Percentiles rank a stretch among this genome's conserved stretches.
Conservation (phyloP, 139 green algal genomes). For the Coelastrella sp. region DNA sequence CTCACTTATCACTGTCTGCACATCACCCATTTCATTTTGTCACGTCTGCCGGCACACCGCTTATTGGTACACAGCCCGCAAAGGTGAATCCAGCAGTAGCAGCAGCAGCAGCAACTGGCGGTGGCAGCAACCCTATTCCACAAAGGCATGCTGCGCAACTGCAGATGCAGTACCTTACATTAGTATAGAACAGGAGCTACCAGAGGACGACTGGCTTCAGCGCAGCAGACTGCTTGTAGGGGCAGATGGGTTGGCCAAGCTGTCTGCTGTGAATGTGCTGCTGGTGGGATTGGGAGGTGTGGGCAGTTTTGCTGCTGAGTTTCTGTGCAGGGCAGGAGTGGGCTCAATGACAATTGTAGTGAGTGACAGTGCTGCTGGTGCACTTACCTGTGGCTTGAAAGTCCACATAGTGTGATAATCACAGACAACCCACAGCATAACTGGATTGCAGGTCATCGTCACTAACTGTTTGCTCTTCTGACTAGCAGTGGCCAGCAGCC, state of each 20-base stretch:
- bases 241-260: conserved; percentile 21
- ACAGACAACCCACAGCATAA: conserved; percentile 35
- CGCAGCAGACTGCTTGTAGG: conserved; percentile 61
- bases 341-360: conserved; percentile 57
- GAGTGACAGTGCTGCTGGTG: conserved; percentile 6
- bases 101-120: neutral
- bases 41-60: too few species aligned
- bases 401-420: too few species aligned
- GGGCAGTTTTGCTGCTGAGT: conserved; percentile 66
- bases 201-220: conserved; percentile 51
- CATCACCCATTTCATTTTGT: too few species aligned
- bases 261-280: conserved; percentile 58
- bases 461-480: too few species aligned
- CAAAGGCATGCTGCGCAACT: neutral
- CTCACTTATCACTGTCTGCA: neutral
- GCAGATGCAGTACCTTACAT: neutral
- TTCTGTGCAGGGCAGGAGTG: conserved; percentile 61
- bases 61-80: too few species aligned
- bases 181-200: neutral
- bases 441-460: too few species aligned
- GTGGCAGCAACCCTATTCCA: neutral
- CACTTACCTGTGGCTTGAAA: too few species aligned
- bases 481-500: too few species aligned
- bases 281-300: conserved; percentile 73
- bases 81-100: neutral